Conservation (phyloP, 1,284 basidiomycete species). For the Cerrena zonata region DNA sequence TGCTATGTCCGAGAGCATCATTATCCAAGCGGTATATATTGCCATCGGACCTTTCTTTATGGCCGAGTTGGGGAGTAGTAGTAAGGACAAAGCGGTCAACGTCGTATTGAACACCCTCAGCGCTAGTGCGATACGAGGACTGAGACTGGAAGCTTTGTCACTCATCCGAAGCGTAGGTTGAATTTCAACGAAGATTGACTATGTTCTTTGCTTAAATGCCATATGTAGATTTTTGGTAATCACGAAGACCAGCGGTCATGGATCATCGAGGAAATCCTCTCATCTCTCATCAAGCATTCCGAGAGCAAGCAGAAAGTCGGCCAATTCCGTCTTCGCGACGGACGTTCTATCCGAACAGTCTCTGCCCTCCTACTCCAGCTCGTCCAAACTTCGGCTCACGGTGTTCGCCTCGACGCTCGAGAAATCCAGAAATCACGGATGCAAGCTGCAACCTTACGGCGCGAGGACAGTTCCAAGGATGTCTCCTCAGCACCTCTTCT, state of each 20-base stretch:
- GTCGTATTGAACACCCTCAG: slow-evolving; percentile 58
- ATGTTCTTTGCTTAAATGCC: slow-evolving; percentile 8
- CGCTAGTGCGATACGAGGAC: slow-evolving; percentile 70
- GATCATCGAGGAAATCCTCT: slow-evolving; percentile 94
- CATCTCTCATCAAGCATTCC: slow-evolving; percentile 82
- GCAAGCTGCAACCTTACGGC: slow-evolving; percentile 51
- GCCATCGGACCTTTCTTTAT: slow-evolving; percentile 91
- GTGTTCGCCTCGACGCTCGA: slow-evolving; percentile 60
- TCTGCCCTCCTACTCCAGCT: slow-evolving; percentile 90
- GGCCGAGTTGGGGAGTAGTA: slow-evolving; percentile 52
- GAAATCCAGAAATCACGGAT: slow-evolving; percentile 58
- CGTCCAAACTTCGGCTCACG: slow-evolving; percentile 88
- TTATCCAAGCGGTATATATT: slow-evolving; percentile 88
- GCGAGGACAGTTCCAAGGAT: slow-evolving; percentile 53
- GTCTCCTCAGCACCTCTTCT: slow-evolving; percentile 45
- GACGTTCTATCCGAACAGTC: slow-evolving; percentile 83
- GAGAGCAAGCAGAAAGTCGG: slow-evolving; percentile 84
- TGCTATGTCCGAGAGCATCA: slow-evolving; percentile 79
- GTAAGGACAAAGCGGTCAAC: slow-evolving; percentile 48
- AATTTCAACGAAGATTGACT: no score
- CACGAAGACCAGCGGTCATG: slow-evolving; percentile 86
- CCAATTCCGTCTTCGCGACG: slow-evolving; percentile 77
- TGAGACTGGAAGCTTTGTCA: slow-evolving; percentile 77
- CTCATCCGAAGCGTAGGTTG: slow-evolving; percentile 76
- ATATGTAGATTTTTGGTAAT: slow-evolving; percentile 75